A percentile compares a stretch with the other conserved stretches of the same genome.
Evolutionary conservation across 805 yeast species (phyloP).

Genomic region (Wickerhamia fluorescens): DNA sequence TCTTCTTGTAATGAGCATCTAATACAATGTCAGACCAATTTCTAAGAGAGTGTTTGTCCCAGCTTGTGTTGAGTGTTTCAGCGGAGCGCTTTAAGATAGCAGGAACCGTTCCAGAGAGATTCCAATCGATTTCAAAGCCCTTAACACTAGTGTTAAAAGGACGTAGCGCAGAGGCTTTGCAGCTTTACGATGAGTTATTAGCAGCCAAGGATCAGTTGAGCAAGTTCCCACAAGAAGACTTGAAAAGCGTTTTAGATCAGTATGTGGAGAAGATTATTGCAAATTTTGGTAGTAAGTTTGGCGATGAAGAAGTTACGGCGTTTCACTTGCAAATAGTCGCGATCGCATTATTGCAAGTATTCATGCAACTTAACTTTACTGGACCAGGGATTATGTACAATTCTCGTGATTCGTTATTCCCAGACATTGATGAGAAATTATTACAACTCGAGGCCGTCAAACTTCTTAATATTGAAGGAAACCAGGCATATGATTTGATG

Average conservation of each 20-base stretch:
- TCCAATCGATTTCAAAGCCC: constrained; percentile 6
- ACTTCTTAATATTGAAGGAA: constrained; percentile 54
- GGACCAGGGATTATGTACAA: constrained; percentile 60
- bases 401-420: constrained; percentile 24
- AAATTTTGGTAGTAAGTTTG: constrained; percentile 7
- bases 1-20: no score
- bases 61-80: constrained; percentile 14
- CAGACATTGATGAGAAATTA: constrained; percentile 10
- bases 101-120: constrained; percentile 4
- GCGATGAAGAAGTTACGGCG: constrained; percentile 6
- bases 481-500: constrained; percentile 54
- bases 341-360: constrained; percentile 57
- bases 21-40: no score
- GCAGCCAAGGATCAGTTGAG: no score
- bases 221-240: no score
- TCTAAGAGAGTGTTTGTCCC: constrained; percentile 12
- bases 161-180: no score
- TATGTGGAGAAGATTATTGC: constrained; percentile 10
- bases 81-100: constrained; percentile 8
- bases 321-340: constrained; percentile 37
- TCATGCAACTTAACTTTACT: constrained; percentile 71
- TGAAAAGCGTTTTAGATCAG: constrained; percentile 12
- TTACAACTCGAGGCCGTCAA: constrained; percentile 27
- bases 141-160: no score
- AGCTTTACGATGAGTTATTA: no score